Conservation (phyloP, 2,329 filamentous ascomycete genomes). For the Bimuria novae-zelandiae region DNA sequence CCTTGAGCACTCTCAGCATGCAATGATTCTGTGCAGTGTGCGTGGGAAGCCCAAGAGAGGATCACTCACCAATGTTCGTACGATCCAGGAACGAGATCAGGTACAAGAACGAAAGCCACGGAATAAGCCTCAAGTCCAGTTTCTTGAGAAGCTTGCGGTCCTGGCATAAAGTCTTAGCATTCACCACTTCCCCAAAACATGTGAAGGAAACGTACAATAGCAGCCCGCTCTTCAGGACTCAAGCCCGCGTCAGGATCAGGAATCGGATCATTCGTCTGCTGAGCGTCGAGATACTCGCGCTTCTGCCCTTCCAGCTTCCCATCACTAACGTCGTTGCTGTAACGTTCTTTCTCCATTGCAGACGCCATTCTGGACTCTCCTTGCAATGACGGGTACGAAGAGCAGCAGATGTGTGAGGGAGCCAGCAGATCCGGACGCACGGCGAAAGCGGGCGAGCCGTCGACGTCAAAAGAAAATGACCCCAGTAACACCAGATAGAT, state of each 20-base stretch:
- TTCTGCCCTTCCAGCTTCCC: slow-evolving; percentile 24
- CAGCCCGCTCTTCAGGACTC: slow-evolving; percentile 64
- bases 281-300: slow-evolving; percentile 3
- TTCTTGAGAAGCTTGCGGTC: slow-evolving; percentile 57
- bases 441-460: too few species aligned
- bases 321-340: slow-evolving; percentile 21
- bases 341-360: slow-evolving; percentile 22
- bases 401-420: not conserved
- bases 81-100: slow-evolving; percentile 46
- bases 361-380: slow-evolving; percentile 22
- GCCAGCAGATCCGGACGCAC: too few species aligned
- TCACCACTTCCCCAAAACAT: too few species aligned
- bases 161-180: too few species aligned
- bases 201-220: slow-evolving; percentile 56
- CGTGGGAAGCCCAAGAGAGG: too few species aligned
- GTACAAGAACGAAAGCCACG: slow-evolving; percentile 50
- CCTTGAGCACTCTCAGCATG: not conserved
- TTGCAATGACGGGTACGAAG: too few species aligned
- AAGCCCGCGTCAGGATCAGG: slow-evolving; percentile 62
- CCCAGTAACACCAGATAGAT: too few species aligned
- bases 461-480: too few species aligned
- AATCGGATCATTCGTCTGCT: slow-evolving; percentile 21
- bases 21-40: too few species aligned
- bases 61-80: slow-evolving; percentile 35
- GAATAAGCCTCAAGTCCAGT: slow-evolving; percentile 51